phyloP scores from a whole-genome alignment of 75 land plant genomes.

The Adiantum capillusveneris region DNA sequence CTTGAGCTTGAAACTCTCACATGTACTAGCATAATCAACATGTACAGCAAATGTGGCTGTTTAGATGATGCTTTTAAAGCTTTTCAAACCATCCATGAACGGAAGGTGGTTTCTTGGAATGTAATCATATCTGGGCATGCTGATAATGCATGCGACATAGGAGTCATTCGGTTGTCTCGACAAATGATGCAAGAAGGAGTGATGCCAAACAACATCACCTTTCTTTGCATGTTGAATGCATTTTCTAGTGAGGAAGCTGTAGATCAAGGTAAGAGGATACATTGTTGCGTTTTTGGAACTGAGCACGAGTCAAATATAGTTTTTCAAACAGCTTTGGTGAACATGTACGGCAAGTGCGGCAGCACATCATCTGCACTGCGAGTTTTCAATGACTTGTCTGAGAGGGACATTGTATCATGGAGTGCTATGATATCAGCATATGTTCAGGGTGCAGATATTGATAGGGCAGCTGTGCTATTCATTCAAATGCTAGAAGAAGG shows the following conservation, averaged over 20 bases:
- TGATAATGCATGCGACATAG: slow-evolving; percentile 36
- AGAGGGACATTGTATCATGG: not conserved
- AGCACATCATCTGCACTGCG: slow-evolving; percentile 13
- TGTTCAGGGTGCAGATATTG: not conserved
- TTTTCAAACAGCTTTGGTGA: not conserved
- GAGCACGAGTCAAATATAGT: not conserved
- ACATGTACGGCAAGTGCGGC: not conserved
- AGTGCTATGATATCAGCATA: slow-evolving; percentile 1
- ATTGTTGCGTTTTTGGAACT: not conserved
- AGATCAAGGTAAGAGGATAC: not conserved
- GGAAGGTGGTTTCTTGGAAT: slow-evolving; percentile 68
- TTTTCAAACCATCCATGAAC: slow-evolving; percentile 28
- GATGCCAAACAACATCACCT: not conserved
- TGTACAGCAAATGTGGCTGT: slow-evolving; percentile 67
- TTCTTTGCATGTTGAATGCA: not conserved
- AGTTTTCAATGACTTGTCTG: not conserved
- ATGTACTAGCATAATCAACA: slow-evolving; percentile 32
- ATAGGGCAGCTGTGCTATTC: not conserved
- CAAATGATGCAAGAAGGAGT: slow-evolving; percentile 16
- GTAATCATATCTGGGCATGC: slow-evolving; percentile 53
- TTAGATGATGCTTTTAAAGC: slow-evolving; percentile 37
- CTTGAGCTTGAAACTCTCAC: no score
- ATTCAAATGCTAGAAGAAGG: slow-evolving; percentile 8
- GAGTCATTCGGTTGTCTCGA: slow-evolving; percentile 27
- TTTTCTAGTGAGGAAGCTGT: not conserved